These are phyloP conservation scores for Globisporangium lucens DNA, from an alignment of 352 stramenopile species.

Conservation along the genomic window DNA sequence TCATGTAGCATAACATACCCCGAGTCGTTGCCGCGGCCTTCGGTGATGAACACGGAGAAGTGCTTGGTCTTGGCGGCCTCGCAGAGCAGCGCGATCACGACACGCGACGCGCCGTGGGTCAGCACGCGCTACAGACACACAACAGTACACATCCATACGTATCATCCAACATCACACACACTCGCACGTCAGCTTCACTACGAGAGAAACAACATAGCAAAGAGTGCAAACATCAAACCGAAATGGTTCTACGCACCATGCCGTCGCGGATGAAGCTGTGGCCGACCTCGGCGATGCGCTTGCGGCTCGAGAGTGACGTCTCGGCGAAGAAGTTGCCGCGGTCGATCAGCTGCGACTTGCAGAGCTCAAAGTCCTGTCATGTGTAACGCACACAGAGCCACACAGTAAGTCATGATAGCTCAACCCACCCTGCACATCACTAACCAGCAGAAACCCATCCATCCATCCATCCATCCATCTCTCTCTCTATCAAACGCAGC, in stretches of 20 bases:
- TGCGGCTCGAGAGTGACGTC: conserved; percentile 89
- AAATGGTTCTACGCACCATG: conserved; percentile 43
- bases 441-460: background rate
- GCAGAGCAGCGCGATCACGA: conserved; percentile 89
- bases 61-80: conserved; percentile 91
- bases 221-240: too few species aligned
- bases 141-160: background rate
- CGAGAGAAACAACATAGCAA: background rate
- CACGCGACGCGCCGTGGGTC: conserved; percentile 91
- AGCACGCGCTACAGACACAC: conserved; percentile 69
- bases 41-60: conserved; percentile 93
- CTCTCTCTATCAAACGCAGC: background rate
- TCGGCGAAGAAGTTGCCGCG: conserved; percentile 92
- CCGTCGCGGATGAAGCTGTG: conserved; percentile 95
- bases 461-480: background rate
- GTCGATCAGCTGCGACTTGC: conserved; percentile 89
- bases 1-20: conserved; percentile 47
- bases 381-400: background rate
- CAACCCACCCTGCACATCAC: background rate
- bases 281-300: conserved; percentile 91
- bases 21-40: conserved; percentile 89
- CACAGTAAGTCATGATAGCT: background rate
- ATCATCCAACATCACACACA: background rate
- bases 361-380: conserved; percentile 88
- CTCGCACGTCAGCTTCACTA: background rate